A percentile compares a stretch with the other conserved stretches of the same genome.
Evolutionary conservation across 805 yeast species (phyloP).

Genomic region (Babjeviella inositovora): DNA sequence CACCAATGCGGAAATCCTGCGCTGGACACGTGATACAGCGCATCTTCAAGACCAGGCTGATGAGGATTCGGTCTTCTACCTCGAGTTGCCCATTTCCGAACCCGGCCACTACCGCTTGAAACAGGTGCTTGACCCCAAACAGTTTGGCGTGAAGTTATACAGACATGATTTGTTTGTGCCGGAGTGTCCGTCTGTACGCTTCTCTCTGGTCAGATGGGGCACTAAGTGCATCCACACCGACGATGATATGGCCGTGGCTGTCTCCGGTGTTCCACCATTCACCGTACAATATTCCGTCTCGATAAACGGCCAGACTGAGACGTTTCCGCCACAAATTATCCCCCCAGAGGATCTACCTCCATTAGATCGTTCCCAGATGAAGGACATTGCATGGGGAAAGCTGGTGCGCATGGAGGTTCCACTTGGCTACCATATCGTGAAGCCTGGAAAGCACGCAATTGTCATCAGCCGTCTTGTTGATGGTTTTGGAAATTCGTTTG

Average conservation of each 20-base stretch:
- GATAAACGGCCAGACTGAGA: too few species aligned
- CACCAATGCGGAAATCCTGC: constrained; percentile 38
- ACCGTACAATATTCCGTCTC: constrained; percentile 37
- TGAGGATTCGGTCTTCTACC: constrained; percentile 30
- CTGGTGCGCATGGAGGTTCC: too few species aligned
- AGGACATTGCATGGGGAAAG: too few species aligned
- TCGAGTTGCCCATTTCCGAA: constrained; percentile 45
- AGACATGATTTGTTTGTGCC: constrained; percentile 53
- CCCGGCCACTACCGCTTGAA: constrained; percentile 70
- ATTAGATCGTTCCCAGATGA: too few species aligned
- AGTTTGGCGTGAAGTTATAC: constrained; percentile 40
- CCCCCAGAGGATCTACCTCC: too few species aligned
- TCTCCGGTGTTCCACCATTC: constrained; percentile 70
- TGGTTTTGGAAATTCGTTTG: constrained; percentile 47
- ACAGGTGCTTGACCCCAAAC: constrained; percentile 50
- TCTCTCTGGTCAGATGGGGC: constrained; percentile 47
- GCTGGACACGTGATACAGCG: constrained; percentile 3
- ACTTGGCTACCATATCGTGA: too few species aligned
- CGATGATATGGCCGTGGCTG: constrained; percentile 23
- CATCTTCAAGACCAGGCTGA: constrained; percentile 2
- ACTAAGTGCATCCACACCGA: constrained; percentile 35
- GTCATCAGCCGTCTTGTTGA: too few species aligned
- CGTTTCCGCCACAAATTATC: too few species aligned
- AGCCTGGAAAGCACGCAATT: too few species aligned
- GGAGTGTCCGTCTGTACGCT: constrained; percentile 60